Conservation (phyloP, 2,329 filamentous ascomycete genomes). For the Monilinia fructicola region DNA sequence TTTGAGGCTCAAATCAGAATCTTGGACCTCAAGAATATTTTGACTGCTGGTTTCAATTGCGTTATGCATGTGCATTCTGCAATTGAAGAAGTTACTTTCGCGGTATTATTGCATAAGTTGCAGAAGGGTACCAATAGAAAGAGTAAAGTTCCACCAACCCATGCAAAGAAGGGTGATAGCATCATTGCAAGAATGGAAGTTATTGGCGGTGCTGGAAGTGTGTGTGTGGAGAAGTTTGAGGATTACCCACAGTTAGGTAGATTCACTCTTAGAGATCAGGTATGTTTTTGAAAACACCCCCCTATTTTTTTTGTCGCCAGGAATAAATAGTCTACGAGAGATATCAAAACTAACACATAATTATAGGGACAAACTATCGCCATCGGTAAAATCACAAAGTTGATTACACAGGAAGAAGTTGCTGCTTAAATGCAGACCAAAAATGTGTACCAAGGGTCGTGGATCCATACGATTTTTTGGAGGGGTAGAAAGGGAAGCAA, state of each 20-base stretch:
- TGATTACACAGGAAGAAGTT: slow-evolving; percentile 52
- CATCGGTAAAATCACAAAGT: slow-evolving; percentile 97
- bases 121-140: slow-evolving; percentile 92
- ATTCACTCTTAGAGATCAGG: slow-evolving; percentile 86
- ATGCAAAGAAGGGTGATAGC: slow-evolving; percentile 76
- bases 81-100: slow-evolving; percentile 95
- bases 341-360: slow-evolving; percentile 29
- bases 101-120: slow-evolving; percentile 82
- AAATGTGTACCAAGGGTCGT: neutral
- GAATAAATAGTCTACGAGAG: too few relatives aligned
- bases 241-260: slow-evolving; percentile 93
- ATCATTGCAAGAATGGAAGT: slow-evolving; percentile 93
- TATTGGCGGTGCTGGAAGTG: slow-evolving; percentile 77
- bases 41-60: slow-evolving; percentile 95
- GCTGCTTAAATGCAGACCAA: slow-evolving; percentile 21
- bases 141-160: slow-evolving; percentile 89
- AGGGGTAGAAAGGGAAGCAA: neutral
- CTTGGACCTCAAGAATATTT: slow-evolving; percentile 89
- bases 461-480: neutral
- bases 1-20: slow-evolving; percentile 98
- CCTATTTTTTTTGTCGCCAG: neutral
- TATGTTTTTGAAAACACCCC: slow-evolving; percentile 43
- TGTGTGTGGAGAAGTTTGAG: slow-evolving; percentile 93
- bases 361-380: slow-evolving; percentile 94
- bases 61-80: slow-evolving; percentile 96